These are phyloP conservation scores for Plectranthus barbatus DNA, from an alignment of 257 asterid genomes.

Conservation along the genomic window DNA sequence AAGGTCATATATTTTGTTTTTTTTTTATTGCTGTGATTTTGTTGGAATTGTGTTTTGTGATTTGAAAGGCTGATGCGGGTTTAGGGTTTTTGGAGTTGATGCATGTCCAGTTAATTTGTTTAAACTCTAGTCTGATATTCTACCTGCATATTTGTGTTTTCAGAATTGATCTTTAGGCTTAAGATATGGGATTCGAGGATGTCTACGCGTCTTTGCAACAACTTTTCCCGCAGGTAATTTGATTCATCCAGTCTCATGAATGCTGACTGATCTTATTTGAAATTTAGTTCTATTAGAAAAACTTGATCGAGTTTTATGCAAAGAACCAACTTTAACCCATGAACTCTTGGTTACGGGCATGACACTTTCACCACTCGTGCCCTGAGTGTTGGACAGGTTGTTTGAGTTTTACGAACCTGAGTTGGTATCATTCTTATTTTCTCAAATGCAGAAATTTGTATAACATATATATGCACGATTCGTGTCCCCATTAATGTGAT, in stretches of 20 bases:
- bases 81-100: constrained; percentile 15
- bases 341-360: no score
- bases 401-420: not conserved
- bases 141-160: not conserved
- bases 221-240: constrained; percentile 42
- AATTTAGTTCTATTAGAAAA: not conserved
- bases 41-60: not conserved
- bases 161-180: constrained; percentile 15
- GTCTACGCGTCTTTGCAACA: constrained; percentile 24
- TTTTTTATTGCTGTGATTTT: not conserved
- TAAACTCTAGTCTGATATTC: not conserved
- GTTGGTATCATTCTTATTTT: not conserved
- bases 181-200: constrained; percentile 22
- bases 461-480: not conserved
- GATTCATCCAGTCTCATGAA: not conserved
- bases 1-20: not conserved
- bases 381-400: not conserved
- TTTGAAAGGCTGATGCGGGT: not conserved
- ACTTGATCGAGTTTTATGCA: not conserved
- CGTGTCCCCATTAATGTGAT: not conserved
- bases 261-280: not conserved
- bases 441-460: not conserved
- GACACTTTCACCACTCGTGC: no score
- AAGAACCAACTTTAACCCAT: no score
- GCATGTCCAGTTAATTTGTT: not conserved